Base-by-base conservation (phyloP, 306 rosid genomes). In the Cucurbita moschata region DNA sequence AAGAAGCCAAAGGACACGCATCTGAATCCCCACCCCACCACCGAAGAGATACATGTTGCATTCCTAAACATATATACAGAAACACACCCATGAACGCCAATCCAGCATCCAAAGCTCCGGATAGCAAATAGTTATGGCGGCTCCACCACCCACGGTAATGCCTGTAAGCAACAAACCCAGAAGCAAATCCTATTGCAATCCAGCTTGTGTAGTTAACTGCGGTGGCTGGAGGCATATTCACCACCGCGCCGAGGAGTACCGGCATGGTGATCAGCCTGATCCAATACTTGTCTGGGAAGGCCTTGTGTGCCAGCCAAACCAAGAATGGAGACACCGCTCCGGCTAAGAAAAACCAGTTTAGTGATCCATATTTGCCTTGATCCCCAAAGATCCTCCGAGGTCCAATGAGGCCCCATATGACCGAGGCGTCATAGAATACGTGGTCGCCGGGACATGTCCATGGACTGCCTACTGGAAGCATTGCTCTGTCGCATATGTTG, bases 381-480 rank as follows among this genome's bases (percentile, higher is more conserved):
- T 91, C 77, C 40, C 97, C 93, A n/a, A 91, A 91, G 42, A 87
- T 87, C 77, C 88, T 80, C 16, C 82, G 85, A 1, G 97, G 93
- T 3, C 96, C 96, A 4, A 91, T 79, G 11, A 91, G 79, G 11
- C 97, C 97, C 97, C 97, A 91, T 65, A 87, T 83, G 49, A 91
- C 96, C 35, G 97, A 91, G 0, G 93, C 86, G 7, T 91, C 96
- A 13, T 91, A 91, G 86, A 91, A 91, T n/a, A 91, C 96, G 49
- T 89, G 97, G 81, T 91, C 97, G 4, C 88, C 76, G 0, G 97
- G 97, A 60, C 97, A 89, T 21, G 96, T 91, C 97, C 97, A 91
- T 8, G 93, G 96, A 79, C 93, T 91, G 10, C 88, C 93, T 18
- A 73, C 10, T 49, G 92, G 91, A 70, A 91, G 93, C 58, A 81